These are phyloP conservation scores for Phanerochaete sordida DNA, from an alignment of 768 basidiomycete species.

Conservation along the genomic window DNA sequence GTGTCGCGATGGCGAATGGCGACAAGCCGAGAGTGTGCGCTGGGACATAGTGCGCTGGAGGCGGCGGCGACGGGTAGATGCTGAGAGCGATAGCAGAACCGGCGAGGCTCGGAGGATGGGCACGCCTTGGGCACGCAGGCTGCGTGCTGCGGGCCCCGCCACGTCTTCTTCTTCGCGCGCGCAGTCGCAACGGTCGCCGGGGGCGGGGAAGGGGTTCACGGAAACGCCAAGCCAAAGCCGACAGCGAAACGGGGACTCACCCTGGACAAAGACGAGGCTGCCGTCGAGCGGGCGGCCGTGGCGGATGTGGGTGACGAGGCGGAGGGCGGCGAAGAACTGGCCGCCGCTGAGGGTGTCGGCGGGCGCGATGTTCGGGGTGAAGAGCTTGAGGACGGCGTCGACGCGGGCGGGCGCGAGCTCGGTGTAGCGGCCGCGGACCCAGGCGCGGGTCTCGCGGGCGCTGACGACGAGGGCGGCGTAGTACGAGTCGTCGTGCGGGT, in stretches of 20 bases:
- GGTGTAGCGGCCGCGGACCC: conserved; percentile 70
- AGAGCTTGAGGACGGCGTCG: conserved; percentile 62
- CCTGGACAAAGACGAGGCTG: conserved; percentile 71
- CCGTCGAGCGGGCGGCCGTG: conserved; percentile 62
- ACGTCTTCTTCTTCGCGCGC: background rate
- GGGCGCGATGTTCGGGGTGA: conserved; percentile 50
- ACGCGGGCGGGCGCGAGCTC: conserved; percentile 48
- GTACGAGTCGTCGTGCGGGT: conserved; percentile 36
- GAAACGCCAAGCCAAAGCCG: background rate
- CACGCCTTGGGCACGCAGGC: too few relatives aligned
- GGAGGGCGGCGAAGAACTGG: conserved; percentile 73
- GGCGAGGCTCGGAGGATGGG: too few relatives aligned
- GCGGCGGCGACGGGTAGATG: background rate
- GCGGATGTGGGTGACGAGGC: conserved; percentile 60
- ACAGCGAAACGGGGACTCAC: too few relatives aligned
- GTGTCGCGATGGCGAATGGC: too few relatives aligned
- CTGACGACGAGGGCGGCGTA: conserved; percentile 54
- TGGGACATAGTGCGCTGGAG: background rate
- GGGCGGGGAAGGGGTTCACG: background rate
- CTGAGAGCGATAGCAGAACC: background rate
- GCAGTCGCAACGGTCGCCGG: background rate
- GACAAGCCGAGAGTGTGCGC: background rate
- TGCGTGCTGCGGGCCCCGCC: too few relatives aligned
- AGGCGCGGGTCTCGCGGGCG: conserved; percentile 66
- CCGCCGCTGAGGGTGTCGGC: conserved; percentile 58